Base-by-base conservation (phyloP, 2,329 filamentous ascomycete species). In the Fusarium sororula region DNA sequence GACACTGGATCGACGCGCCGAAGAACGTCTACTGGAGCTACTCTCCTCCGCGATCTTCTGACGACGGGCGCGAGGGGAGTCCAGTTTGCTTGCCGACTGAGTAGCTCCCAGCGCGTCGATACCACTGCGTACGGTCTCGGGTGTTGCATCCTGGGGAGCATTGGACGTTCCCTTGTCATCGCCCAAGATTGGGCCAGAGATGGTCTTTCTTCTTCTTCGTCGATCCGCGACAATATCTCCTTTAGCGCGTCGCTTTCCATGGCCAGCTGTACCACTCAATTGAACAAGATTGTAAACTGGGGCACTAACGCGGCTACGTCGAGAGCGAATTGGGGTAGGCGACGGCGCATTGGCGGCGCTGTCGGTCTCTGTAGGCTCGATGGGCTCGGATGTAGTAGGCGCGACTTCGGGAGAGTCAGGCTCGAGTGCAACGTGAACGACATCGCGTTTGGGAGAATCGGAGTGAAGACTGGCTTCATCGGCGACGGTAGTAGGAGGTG, bases 241-340 rank as follows among this genome's bases (percentile, higher is more conserved):
- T 51, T 87, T 89, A 50, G 86, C 80, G 81, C 83, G 86, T 82
- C 83, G 87, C 75, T 87, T 89, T 57, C 87, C 90, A 74, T 92
- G 90, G 48, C 87, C 85, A 35, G 87, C 86, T 54, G 89, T 92
- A 74, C 91, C 90, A 66, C 86, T 87, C 58, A 93, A 84, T 75
- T 89, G 87, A 72, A 89, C 86, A 22, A 92, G 83, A 76, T 94
- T 94, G 83, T 94, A 94, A 22, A 91, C 88, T 18, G 89, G 87
- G 24, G 90, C 84, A 60, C 85, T 87, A n/a, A 83, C 77, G 70
- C 89, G 87, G 42, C 86, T 83, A 77, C 91, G 89, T 75, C 87
- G 87, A 69, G 88, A 85, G 78, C 57, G 80, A 75, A n/a, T 82
- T 74, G 14, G 81, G 77, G 48, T 63, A 66, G 57, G 72, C 24